Base-by-base conservation (phyloP, 176 grass and related monocot genomes). In the Leersia perrieri region DNA sequence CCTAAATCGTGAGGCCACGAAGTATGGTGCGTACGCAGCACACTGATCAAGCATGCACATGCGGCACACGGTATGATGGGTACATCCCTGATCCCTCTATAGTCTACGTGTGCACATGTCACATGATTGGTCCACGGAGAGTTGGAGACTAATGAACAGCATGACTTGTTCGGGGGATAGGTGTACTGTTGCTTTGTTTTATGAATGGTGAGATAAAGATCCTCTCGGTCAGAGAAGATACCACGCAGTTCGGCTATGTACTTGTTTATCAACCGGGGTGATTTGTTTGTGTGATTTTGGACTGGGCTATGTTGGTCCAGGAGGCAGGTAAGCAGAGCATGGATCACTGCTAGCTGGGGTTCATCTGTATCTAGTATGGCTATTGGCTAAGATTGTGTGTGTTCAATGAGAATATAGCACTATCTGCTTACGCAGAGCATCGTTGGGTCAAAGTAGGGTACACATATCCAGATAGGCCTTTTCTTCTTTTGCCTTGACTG, bases 111-210 rank as follows among this genome's bases (percentile, higher is more conserved):
- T 34, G 80, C 35, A 16, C 13, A 73, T 47, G 45, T 84, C 86
- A 84, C 38, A 69, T 79, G 80, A 88, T 73, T 88, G 86, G 86
- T 83, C 60, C 13, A 72, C 10, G 53, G 57, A 27, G 65, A 70
- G 66, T 30, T 14, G 53, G 57, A 27, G 65, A 70, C 75, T 30
- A 41, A 41, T 78, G 33, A 72, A 77, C 20, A 58, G 34, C n/a
- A n/a, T 73, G 67, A 88, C 67, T 27, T 2, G 30, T 29, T 63
- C 7, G 2, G 66, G 66, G 39, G 15, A 64, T 38, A 53, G 36
- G 3, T 30, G 77, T 85, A n/a, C n/a, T n/a, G 53, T 63, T 85
- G 62, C 62, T 49, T 47, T 1, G 45, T 14, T 49, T 49, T 49
- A 18, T 49, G 15, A 63, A 42, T 36, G 58, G 15, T 72, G 81